A percentile compares a stretch with the other conserved stretches of the same genome.
These are phyloP conservation scores for Amanita brunnescens DNA, from an alignment of 768 basidiomycete genomes.

Conservation along the genomic window DNA sequence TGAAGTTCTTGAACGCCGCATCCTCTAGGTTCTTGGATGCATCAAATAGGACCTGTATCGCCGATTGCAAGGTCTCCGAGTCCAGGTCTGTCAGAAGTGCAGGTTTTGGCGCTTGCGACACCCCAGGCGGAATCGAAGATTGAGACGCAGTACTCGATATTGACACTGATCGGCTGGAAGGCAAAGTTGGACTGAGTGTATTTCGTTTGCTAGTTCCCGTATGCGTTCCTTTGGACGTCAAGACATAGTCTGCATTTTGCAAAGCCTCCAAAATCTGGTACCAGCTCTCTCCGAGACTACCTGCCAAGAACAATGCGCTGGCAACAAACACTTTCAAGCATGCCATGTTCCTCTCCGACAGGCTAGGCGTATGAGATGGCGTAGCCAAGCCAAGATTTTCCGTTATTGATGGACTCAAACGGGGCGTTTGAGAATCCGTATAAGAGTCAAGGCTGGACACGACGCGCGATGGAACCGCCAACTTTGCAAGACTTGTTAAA, in stretches of 20 bases:
- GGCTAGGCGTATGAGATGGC: constrained; percentile 51
- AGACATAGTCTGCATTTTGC: constrained; percentile 92
- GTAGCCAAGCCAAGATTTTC: constrained; percentile 60
- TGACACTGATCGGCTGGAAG: constrained; percentile 32
- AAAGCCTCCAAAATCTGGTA: constrained; percentile 83
- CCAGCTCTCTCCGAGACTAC: constrained; percentile 87
- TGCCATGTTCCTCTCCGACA: constrained; percentile 86
- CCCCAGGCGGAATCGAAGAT: not conserved
- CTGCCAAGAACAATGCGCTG: constrained; percentile 73
- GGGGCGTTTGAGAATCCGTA: constrained; percentile 45
- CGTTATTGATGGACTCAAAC: constrained; percentile 47
- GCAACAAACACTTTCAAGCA: constrained; percentile 80
- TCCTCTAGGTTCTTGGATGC: constrained; percentile 80
- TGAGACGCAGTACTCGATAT: constrained; percentile 14
- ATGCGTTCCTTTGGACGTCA: constrained; percentile 49
- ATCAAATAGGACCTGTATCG: constrained; percentile 83
- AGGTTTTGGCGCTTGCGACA: constrained; percentile 28
- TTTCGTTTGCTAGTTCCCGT: constrained; percentile 23
- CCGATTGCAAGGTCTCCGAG: constrained; percentile 58
- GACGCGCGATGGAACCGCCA: constrained; percentile 84
- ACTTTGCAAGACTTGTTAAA: constrained; percentile 81
- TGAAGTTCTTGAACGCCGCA: constrained; percentile 69
- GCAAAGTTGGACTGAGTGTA: constrained; percentile 22
- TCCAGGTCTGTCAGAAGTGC: constrained; percentile 68
- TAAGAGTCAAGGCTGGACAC: constrained; percentile 72